These are phyloP conservation scores for Echites panduratus DNA, from an alignment of 257 asterid species.

Conservation along the genomic window DNA sequence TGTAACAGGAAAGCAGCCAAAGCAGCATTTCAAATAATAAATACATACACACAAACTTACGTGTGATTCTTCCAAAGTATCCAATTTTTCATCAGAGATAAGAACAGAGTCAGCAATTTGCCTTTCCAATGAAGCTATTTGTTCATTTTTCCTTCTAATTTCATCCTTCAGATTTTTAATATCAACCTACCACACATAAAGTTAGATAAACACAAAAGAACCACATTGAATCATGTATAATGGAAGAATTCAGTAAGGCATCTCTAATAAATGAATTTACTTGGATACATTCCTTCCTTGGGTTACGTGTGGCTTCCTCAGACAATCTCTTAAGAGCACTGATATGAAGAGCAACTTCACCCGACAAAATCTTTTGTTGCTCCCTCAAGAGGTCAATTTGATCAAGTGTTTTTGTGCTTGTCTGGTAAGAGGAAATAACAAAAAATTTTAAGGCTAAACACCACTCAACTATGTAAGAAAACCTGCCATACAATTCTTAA, in stretches of 20 bases:
- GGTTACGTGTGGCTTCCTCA: constrained; percentile 57
- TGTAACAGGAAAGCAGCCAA: constrained; percentile 5
- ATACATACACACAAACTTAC: constrained; percentile 26
- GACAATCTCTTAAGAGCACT: constrained; percentile 83
- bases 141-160: constrained; percentile 58
- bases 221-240: not conserved
- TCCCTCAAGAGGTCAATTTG: constrained; percentile 87
- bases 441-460: constrained; percentile 6
- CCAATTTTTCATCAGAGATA: constrained; percentile 45
- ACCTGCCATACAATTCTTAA: not conserved
- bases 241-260: not conserved
- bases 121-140: constrained; percentile 68
- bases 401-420: constrained; percentile 62
- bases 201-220: constrained; percentile 15
- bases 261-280: constrained; percentile 35
- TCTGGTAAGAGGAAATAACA: constrained; percentile 35
- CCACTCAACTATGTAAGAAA: not conserved
- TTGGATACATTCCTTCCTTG: constrained; percentile 55
- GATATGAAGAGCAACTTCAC: constrained; percentile 80
- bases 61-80: constrained; percentile 54
- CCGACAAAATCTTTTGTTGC: constrained; percentile 85
- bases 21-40: constrained; percentile 6
- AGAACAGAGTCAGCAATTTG: constrained; percentile 57
- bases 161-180: constrained; percentile 69
- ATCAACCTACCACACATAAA: constrained; percentile 48